These are phyloP conservation scores for Suhomyces atakaporum DNA, from an alignment of 1,139 yeast species.

Conservation along the genomic window DNA sequence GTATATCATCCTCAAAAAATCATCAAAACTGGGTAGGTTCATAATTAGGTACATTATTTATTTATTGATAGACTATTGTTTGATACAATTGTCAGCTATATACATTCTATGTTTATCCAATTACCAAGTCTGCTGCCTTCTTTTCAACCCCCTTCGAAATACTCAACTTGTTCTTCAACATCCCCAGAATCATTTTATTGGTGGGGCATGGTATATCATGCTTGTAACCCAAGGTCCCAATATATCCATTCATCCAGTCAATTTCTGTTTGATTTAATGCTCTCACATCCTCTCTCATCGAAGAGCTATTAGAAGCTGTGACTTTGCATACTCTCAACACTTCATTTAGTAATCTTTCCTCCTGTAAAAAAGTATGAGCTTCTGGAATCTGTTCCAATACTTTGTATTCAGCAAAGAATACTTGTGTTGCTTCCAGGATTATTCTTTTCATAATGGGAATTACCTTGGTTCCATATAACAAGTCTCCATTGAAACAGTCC, in stretches of 20 bases:
- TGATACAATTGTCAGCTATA: too few relatives aligned
- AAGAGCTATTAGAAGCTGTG: slow-evolving; percentile 66
- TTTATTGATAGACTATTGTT: too few relatives aligned
- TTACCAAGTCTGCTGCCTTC: slow-evolving; percentile 16
- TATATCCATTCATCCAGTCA: slow-evolving; percentile 75
- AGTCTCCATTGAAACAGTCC: slow-evolving; percentile 73
- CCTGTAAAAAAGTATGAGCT: slow-evolving; percentile 39
- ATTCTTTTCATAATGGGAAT: slow-evolving; percentile 37
- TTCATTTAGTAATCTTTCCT: slow-evolving; percentile 44
- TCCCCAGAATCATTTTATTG: slow-evolving; percentile 48
- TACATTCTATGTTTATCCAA: neutral
- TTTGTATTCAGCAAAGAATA: slow-evolving; percentile 41
- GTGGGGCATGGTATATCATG: slow-evolving; percentile 43
- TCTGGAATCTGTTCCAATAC: slow-evolving; percentile 34
- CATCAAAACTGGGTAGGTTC: too few relatives aligned
- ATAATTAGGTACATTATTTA: too few relatives aligned
- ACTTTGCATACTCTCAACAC: slow-evolving; percentile 49
- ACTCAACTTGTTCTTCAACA: slow-evolving; percentile 48
- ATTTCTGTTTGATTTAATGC: slow-evolving; percentile 69
- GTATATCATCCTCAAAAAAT: too few relatives aligned
- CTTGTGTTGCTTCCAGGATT: slow-evolving; percentile 49
- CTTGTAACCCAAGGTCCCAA: slow-evolving; percentile 53
- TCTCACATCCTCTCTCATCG: slow-evolving; percentile 84
- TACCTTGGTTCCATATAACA: slow-evolving; percentile 42
- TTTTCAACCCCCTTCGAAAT: slow-evolving; percentile 36